Evolutionary conservation across 345 rosid genomes (phyloP).

Genomic region (Syzygium aromaticum): DNA sequence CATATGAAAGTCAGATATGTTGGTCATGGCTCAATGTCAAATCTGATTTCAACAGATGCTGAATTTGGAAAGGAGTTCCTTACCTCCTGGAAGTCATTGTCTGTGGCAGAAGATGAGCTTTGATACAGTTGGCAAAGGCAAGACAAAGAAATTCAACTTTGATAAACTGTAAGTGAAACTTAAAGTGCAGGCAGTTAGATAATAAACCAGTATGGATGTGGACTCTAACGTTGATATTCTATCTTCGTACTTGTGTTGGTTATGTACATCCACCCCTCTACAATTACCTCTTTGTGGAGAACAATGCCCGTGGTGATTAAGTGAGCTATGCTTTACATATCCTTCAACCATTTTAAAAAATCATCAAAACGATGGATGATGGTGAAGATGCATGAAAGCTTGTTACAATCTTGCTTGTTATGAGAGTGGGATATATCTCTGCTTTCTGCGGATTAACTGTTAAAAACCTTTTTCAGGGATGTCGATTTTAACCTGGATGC

Average conservation of each 20-base stretch:
- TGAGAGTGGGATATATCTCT: no score
- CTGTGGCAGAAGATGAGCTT: slow-evolving; percentile 51
- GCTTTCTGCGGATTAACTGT: background rate
- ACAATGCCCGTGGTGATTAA: background rate
- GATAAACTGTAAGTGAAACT: slow-evolving; percentile 57
- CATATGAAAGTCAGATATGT: background rate
- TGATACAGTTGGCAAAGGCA: slow-evolving; percentile 38
- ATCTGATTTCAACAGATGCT: slow-evolving; percentile 39
- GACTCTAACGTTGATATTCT: background rate
- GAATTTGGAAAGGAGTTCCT: slow-evolving; percentile 70
- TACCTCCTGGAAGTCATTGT: slow-evolving; percentile 52
- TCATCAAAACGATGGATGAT: background rate
- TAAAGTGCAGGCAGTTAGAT: background rate
- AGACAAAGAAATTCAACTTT: slow-evolving; percentile 54
- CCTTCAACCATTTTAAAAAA: background rate
- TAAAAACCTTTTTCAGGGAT: slow-evolving; percentile 37
- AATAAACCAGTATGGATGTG: background rate
- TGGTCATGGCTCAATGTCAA: background rate
- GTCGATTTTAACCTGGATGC: slow-evolving; percentile 70
- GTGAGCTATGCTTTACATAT: background rate
- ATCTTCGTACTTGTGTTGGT: background rate
- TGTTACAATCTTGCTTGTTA: background rate
- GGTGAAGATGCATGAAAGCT: background rate
- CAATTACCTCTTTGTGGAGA: background rate
- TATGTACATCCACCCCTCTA: background rate